phyloP scores from a whole-genome alignment of 2,329 filamentous ascomycete species.

The Cladophialophora psammophila region DNA sequence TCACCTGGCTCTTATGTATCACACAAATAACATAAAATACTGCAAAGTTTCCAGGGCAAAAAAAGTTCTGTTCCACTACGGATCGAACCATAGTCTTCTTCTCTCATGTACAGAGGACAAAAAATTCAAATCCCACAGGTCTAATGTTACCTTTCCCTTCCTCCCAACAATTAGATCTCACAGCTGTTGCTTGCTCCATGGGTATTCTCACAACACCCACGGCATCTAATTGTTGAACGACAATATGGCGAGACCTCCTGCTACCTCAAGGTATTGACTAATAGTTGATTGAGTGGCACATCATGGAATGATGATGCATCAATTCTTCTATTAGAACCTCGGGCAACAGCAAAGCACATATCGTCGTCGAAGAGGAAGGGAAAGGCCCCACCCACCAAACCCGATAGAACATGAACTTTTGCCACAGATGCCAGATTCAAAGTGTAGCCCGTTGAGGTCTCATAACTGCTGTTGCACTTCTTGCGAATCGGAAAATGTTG shows the following conservation, averaged over 20 bases:
- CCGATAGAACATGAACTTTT: slow-evolving; percentile 1
- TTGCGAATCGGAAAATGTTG: slow-evolving; percentile 2
- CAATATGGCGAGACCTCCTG: background rate
- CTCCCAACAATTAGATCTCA: background rate
- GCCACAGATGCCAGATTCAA: background rate
- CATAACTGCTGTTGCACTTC: background rate
- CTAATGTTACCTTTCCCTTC: background rate
- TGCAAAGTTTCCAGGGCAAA: background rate
- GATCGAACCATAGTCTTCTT: background rate
- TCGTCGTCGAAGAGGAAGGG: background rate
- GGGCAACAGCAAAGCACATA: background rate
- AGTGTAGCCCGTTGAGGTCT: background rate
- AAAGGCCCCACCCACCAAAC: slow-evolving; percentile 5
- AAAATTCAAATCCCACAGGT: background rate
- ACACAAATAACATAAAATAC: background rate
- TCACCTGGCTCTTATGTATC: background rate
- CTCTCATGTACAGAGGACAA: background rate
- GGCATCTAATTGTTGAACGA: background rate
- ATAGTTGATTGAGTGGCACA: background rate
- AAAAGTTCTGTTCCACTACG: background rate
- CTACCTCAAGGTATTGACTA: background rate
- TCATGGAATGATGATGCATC: background rate
- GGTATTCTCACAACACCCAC: background rate
- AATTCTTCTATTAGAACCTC: background rate
- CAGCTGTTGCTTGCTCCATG: background rate